These are phyloP conservation scores for Marchantia paleacea DNA, from an alignment of 225 moss, liverwort and hornwort species.

Conservation along the genomic window DNA sequence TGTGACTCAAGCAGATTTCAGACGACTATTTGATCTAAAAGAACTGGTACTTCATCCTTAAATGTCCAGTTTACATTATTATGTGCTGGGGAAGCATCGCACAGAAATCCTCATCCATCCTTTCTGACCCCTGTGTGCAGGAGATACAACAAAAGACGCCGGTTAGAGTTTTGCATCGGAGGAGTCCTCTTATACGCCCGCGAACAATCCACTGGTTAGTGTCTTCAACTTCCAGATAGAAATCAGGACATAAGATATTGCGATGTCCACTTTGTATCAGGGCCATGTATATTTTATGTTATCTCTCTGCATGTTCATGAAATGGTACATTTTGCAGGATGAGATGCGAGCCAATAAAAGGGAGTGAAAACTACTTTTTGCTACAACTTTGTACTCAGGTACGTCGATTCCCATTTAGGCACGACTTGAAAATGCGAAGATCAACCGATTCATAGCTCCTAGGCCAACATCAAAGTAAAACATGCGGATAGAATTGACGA, in stretches of 20 bases:
- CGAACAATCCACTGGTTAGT: constrained; percentile 88
- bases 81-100: neutral
- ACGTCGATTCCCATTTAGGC: neutral
- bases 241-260: too few relatives aligned
- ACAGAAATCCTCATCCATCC: neutral
- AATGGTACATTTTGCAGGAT: constrained; percentile 61
- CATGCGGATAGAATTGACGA: too few relatives aligned
- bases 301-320: neutral
- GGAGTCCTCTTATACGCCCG: constrained; percentile 85
- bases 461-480: neutral
- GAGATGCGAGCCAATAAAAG: constrained; percentile 78
- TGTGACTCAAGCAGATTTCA: constrained; percentile 63
- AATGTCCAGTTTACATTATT: neutral
- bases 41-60: constrained; percentile 58
- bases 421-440: neutral
- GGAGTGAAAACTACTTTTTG: constrained; percentile 77
- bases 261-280: too few relatives aligned
- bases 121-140: constrained; percentile 34
- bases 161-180: constrained; percentile 82
- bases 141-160: constrained; percentile 95
- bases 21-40: constrained; percentile 69
- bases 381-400: constrained; percentile 97
- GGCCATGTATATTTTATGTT: neutral
- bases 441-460: neutral
- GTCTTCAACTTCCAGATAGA: too few relatives aligned